Percentiles rank a stretch among this genome's conserved stretches.
Conservation (phyloP, 176 grass and related monocot species). For the Elaeis guineensis region DNA sequence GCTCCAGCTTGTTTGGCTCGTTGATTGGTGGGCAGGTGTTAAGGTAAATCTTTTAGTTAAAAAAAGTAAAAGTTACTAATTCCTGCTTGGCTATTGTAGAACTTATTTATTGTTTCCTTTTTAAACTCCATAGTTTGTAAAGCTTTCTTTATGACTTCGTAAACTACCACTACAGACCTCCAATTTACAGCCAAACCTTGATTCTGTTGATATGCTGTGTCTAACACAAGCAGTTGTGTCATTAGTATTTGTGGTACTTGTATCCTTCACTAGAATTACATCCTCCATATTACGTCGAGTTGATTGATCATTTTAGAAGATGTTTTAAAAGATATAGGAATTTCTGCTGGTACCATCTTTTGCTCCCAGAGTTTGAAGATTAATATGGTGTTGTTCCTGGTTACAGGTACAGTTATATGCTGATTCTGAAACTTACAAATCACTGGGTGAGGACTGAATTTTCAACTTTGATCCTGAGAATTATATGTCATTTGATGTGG, state of each 20-base stretch:
- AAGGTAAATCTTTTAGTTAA: conserved; percentile 37
- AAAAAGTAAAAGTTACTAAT: too few species aligned
- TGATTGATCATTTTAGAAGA: too few species aligned
- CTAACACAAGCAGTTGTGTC: too few species aligned
- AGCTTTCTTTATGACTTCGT: too few species aligned
- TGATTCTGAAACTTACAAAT: conserved; percentile 47
- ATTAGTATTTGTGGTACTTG: too few species aligned
- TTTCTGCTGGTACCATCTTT: neutral
- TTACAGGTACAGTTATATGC: conserved; percentile 58
- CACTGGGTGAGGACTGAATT: conserved; percentile 47
- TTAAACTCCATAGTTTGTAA: neutral
- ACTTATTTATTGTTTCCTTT: neutral
- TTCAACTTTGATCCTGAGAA: neutral
- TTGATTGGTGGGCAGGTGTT: conserved; percentile 95
- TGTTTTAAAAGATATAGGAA: too few species aligned
- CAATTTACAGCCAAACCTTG: too few species aligned
- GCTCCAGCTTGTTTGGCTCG: conserved; percentile 91
- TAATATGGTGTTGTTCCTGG: neutral
- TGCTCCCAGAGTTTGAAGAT: neutral
- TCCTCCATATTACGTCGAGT: too few species aligned
- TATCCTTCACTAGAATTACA: too few species aligned
- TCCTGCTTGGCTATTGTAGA: too few species aligned
- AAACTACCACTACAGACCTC: too few species aligned
- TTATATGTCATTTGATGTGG: neutral
- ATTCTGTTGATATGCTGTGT: too few species aligned